A percentile compares a stretch with the other conserved stretches of the same genome.
phyloP scores from a whole-genome alignment of 2,329 filamentous ascomycete genomes.

The Nemania sp. region DNA sequence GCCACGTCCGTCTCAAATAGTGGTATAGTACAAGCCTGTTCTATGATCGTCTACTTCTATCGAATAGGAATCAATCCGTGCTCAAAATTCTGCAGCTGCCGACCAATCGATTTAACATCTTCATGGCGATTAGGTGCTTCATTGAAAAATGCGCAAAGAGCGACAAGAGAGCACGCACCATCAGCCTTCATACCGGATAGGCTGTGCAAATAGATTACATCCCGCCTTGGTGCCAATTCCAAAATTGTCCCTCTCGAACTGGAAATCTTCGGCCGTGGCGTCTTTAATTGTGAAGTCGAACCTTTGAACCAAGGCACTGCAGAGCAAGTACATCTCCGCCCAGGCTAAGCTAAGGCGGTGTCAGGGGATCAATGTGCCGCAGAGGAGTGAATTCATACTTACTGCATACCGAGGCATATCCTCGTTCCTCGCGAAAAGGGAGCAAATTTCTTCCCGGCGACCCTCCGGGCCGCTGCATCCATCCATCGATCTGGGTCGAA shows the following conservation, averaged over 20 bases:
- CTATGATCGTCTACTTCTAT: too few species aligned
- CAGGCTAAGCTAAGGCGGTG: not conserved
- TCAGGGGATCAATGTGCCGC: not conserved
- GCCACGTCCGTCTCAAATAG: too few species aligned
- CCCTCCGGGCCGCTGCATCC: not conserved
- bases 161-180: not conserved
- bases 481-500: slow-evolving; percentile 42
- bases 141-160: too few species aligned
- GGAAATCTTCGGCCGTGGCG: not conserved
- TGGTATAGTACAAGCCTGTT: too few species aligned
- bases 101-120: too few species aligned
- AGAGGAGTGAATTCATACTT: not conserved
- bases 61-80: too few species aligned
- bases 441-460: not conserved
- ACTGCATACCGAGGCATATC: slow-evolving; percentile 9
- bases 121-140: too few species aligned
- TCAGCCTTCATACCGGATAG: not conserved
- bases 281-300: not conserved
- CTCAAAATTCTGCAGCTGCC: too few species aligned
- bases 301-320: not conserved
- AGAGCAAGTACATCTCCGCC: slow-evolving; percentile 2
- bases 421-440: slow-evolving; percentile 2
- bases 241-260: slow-evolving; percentile 3
- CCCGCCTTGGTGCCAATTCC: slow-evolving; percentile 6
- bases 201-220: not conserved